A percentile compares a stretch with the other conserved stretches of the same genome.
Conservation (phyloP, 2,329 filamentous ascomycete species). For the Pseudogymnoascus pannorum region DNA sequence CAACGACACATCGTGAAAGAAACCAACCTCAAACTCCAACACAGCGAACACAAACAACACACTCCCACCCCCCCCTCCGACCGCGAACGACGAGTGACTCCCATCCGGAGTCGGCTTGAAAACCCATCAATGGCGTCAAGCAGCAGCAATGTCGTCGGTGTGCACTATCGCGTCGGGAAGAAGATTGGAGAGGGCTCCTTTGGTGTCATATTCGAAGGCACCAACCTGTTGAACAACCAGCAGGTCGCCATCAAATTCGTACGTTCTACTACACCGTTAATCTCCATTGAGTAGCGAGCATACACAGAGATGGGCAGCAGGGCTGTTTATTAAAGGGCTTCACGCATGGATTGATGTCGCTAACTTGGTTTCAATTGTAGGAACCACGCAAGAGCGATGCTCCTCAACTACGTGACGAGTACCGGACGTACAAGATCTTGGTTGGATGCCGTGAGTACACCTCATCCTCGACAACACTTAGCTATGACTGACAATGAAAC, state of each 20-base stretch:
- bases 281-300: neutral
- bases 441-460: slow-evolving; percentile 88
- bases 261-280: slow-evolving; percentile 35
- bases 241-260: slow-evolving; percentile 99
- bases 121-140: slow-evolving; percentile 63
- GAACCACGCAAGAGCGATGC: slow-evolving; percentile 98
- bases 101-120: neutral
- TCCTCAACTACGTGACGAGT: slow-evolving; percentile 94
- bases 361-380: slow-evolving; percentile 36
- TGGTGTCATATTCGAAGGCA: slow-evolving; percentile 97
- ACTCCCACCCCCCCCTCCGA: neutral
- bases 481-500: slow-evolving; percentile 30
- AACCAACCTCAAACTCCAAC: neutral
- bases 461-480: slow-evolving; percentile 12
- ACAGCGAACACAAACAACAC: slow-evolving; percentile 1
- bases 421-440: slow-evolving; percentile 98
- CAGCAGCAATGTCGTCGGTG: slow-evolving; percentile 94
- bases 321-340: neutral
- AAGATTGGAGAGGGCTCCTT: slow-evolving; percentile 99
- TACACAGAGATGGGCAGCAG: neutral
- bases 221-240: slow-evolving; percentile 97
- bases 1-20: neutral
- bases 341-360: neutral
- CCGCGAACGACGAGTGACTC: neutral
- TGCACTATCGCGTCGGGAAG: slow-evolving; percentile 97